Percentiles rank a stretch among this genome's conserved stretches.
These are phyloP conservation scores for Amanita inopinata DNA, from an alignment of 768 basidiomycete genomes.

Conservation along the genomic window DNA sequence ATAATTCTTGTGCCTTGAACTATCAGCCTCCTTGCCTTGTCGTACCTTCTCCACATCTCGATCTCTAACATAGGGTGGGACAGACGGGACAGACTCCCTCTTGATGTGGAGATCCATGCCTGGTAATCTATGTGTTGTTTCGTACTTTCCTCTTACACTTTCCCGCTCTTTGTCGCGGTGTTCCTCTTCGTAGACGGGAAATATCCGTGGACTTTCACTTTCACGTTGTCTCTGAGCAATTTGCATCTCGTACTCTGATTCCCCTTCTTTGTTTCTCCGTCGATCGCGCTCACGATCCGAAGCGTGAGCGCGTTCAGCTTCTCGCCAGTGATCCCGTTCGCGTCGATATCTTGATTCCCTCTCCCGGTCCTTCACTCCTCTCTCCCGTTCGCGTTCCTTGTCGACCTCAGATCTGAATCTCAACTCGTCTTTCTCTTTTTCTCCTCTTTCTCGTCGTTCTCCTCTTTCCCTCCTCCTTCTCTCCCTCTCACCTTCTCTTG, in stretches of 20 bases:
- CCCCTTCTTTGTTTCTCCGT: slow-evolving; percentile 10
- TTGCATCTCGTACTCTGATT: slow-evolving; percentile 12
- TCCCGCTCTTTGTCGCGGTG: slow-evolving; percentile 9
- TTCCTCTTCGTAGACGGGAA: slow-evolving; percentile 11
- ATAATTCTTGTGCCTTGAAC: slow-evolving; percentile 1
- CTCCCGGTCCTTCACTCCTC: slow-evolving; percentile 12
- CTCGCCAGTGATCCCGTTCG: slow-evolving; percentile 6
- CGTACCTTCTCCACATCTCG: slow-evolving; percentile 1
- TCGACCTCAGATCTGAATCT: slow-evolving; percentile 7
- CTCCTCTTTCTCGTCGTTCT: slow-evolving; percentile 15
- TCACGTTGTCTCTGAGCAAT: slow-evolving; percentile 11
- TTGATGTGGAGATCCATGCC: background rate
- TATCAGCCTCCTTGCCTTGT: background rate
- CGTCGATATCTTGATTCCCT: slow-evolving; percentile 1
- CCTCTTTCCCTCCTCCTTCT: slow-evolving; percentile 15
- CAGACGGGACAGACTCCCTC: background rate
- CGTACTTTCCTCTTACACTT: slow-evolving; percentile 5
- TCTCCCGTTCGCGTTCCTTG: slow-evolving; percentile 12
- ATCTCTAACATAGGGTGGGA: slow-evolving; percentile 3
- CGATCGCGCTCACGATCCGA: slow-evolving; percentile 11
- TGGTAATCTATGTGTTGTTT: slow-evolving; percentile 4
- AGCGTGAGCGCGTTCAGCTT: slow-evolving; percentile 5
- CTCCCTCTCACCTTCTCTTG: slow-evolving; percentile 17
- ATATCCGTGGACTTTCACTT: slow-evolving; percentile 11
- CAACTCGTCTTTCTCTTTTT: slow-evolving; percentile 21